phyloP scores from a whole-genome alignment of 371 early-diverging fungal species.

The Mortierella sp. region DNA sequence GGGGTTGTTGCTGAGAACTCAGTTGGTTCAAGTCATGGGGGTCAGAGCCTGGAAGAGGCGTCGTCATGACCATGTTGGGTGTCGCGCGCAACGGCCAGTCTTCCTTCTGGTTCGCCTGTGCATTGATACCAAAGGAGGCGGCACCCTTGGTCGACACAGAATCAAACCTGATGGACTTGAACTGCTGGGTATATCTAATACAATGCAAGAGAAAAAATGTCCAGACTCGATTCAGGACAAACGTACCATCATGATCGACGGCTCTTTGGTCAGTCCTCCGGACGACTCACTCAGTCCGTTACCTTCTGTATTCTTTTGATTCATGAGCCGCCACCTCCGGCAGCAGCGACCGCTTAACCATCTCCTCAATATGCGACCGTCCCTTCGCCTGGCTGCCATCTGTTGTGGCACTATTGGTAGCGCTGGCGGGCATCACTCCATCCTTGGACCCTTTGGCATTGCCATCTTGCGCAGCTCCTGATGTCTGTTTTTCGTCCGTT shows the following conservation, averaged over 20 bases:
- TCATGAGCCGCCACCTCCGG: conserved; percentile 40
- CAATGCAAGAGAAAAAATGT: too few species aligned
- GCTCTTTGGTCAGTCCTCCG: too few species aligned
- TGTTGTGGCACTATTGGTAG: conserved; percentile 1
- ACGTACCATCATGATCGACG: too few species aligned
- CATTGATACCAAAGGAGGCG: conserved; percentile 13
- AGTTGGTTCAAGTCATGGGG: too few species aligned
- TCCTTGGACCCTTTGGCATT: conserved; percentile 6
- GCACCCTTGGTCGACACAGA: conserved; percentile 34
- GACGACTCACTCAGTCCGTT: too few species aligned
- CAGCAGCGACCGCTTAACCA: conserved; percentile 26
- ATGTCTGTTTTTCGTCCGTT: not conserved
- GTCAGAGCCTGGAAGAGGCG: too few species aligned
- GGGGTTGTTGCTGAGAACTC: too few species aligned
- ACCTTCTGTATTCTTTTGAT: conserved; percentile 48
- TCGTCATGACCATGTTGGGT: too few species aligned
- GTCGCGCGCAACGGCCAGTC: conserved; percentile 6
- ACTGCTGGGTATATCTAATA: conserved; percentile 49
- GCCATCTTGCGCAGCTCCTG: not conserved
- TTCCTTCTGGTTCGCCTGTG: conserved; percentile 9
- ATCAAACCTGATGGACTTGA: conserved; percentile 40
- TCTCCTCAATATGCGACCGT: conserved; percentile 30
- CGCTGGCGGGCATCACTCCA: conserved; percentile 3
- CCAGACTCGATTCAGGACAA: too few species aligned
- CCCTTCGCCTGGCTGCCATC: conserved; percentile 7